Evolutionary conservation across 2,329 filamentous ascomycete species (phyloP).

Genomic region (Beauveria asiatica): DNA sequence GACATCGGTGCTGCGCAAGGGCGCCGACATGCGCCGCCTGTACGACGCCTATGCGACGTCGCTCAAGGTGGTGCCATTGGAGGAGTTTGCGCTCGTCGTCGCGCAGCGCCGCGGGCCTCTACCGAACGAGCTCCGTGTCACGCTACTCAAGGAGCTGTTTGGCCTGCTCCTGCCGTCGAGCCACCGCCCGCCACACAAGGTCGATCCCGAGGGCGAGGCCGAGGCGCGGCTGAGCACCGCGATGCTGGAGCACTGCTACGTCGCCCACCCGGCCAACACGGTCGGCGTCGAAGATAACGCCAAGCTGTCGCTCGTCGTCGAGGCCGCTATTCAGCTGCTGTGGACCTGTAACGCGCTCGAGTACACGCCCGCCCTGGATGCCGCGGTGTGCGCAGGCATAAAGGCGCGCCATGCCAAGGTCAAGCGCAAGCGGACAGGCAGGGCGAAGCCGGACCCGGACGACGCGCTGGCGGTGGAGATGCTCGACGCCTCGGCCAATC

Average conservation of each 20-base stretch:
- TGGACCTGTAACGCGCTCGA: conserved; percentile 27
- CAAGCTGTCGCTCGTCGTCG: conserved; percentile 61
- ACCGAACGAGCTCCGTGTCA: conserved; percentile 30
- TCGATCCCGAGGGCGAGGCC: conserved; percentile 28
- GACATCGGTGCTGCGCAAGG: conserved; percentile 35
- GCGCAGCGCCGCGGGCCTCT: conserved; percentile 29
- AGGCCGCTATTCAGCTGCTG: conserved; percentile 52
- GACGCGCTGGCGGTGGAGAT: conserved; percentile 36
- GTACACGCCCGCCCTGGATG: conserved; percentile 28
- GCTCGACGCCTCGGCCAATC: conserved; percentile 35
- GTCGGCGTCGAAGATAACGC: conserved; percentile 58
- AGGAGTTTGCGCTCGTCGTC: conserved; percentile 47
- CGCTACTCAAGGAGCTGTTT: conserved; percentile 37
- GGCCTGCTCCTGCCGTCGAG: conserved; percentile 34
- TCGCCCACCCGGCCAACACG: conserved; percentile 56
- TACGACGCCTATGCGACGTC: conserved; percentile 50
- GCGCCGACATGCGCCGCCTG: conserved; percentile 40
- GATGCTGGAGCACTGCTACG: conserved; percentile 50
- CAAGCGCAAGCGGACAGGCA: conserved; percentile 31
- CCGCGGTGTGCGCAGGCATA: conserved; percentile 38
- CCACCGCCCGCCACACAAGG: conserved; percentile 32
- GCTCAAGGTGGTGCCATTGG: conserved; percentile 49
- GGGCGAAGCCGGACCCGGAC: conserved; percentile 22
- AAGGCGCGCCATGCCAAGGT: conserved; percentile 39
- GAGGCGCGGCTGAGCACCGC: conserved; percentile 31